A percentile compares a stretch with the other conserved stretches of the same genome.
Evolutionary conservation across 495 filamentous ascomycete genomes (phyloP).

Genomic region (Podospora sp.): DNA sequence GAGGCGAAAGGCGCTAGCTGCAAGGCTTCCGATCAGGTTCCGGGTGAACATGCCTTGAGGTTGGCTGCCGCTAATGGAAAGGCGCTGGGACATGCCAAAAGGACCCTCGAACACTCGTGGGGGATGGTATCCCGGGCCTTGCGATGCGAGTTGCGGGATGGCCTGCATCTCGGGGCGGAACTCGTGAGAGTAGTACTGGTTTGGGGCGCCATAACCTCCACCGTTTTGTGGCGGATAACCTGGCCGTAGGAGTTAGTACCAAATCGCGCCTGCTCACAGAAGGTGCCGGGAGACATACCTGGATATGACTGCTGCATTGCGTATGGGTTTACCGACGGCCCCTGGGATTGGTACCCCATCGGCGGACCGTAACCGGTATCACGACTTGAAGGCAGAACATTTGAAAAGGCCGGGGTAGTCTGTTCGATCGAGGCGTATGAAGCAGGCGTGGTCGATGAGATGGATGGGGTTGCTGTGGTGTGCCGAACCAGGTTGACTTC

Average conservation of each 20-base stretch:
- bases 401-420: slow-evolving; percentile 37
- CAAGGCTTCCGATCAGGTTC: slow-evolving; percentile 92
- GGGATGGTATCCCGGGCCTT: slow-evolving; percentile 26
- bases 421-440: slow-evolving; percentile 39
- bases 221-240: slow-evolving; percentile 32
- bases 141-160: slow-evolving; percentile 25
- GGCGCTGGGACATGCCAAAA: slow-evolving; percentile 33
- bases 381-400: slow-evolving; percentile 39
- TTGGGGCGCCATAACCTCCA: slow-evolving; percentile 31
- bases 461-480: slow-evolving; percentile 83
- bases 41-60: slow-evolving; percentile 92
- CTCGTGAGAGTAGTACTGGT: slow-evolving; percentile 35
- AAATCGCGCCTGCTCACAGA: neutral
- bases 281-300: slow-evolving; percentile 12
- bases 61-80: slow-evolving; percentile 42
- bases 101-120: slow-evolving; percentile 29
- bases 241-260: slow-evolving; percentile 12
- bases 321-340: slow-evolving; percentile 31
- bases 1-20: slow-evolving; percentile 86
- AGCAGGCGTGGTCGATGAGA: slow-evolving; percentile 66
- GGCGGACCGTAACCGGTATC: slow-evolving; percentile 31
- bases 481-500: slow-evolving; percentile 96
- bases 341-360: slow-evolving; percentile 26
- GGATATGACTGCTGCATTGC: slow-evolving; percentile 28
- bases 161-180: slow-evolving; percentile 29